Evolutionary conservation across 1,139 yeast genomes (phyloP), one percentile per base, ranked within the genome.

Genomic region (Taphrina flavorubra): DNA sequence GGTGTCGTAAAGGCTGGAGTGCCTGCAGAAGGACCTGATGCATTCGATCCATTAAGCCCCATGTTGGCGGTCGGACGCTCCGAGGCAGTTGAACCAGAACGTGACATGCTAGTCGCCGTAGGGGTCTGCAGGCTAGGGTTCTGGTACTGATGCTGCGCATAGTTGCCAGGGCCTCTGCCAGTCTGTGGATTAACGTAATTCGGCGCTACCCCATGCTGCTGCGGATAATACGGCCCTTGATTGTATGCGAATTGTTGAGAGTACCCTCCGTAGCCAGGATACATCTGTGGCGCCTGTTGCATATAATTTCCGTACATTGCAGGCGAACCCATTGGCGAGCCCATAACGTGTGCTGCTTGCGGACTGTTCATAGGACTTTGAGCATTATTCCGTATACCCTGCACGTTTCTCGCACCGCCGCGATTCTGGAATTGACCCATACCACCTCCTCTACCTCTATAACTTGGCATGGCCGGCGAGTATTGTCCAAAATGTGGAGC

Each of bases 1-100:
- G 70, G 71, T 7, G 69, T 60, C 11, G 51, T 56, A 57, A 61
- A 47, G 16, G 64, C 25, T 3, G 71, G 53, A 18, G 65, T 34
- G 6, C 56, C 37, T 37, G 59, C 34, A 40, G 64, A 20, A 8
- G 62, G 55, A 20, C 42, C 16, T 18, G 47, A 39, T 16, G 46
- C 60, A 6, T 55, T 55, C n/a, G 55, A 36, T 3, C 31, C 37
- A 46, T 31, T 55, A n/a, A 6, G 7, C 2, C 58, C 42, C 2
- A 20, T 36, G 14, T 47, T 7, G 39, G 62, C 42, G 6, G 51
- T 1, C n/a, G 67, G 51, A 6, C 67, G 51, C 31, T 63, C 67
- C n/a, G 67, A 63, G 13, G 53, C 25, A 2, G 59, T 36, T 8
- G 66, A 34, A 11, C 67, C 67, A 14, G 59, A 42, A 18, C 67